phyloP scores from a whole-genome alignment of 2,329 filamentous ascomycete species.

The Coniochaeta sp. region DNA sequence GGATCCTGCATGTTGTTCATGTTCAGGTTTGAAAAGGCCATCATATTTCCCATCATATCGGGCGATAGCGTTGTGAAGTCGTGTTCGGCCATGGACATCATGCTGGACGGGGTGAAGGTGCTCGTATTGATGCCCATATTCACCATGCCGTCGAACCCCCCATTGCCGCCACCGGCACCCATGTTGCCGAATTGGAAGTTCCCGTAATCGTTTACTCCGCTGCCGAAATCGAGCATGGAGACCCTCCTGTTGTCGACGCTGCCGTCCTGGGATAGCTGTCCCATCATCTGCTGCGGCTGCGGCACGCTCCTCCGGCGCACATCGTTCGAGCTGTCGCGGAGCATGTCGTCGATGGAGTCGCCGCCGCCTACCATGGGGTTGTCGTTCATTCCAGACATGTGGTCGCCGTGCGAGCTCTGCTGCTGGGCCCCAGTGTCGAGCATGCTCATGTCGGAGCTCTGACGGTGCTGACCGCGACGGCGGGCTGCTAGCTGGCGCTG shows the following conservation, averaged over 20 bases:
- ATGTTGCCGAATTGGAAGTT: slow-evolving; percentile 29
- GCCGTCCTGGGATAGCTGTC: slow-evolving; percentile 27
- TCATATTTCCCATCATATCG: slow-evolving; percentile 47
- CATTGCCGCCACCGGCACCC: slow-evolving; percentile 17
- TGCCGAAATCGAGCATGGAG: slow-evolving; percentile 56
- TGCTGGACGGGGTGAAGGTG: slow-evolving; percentile 13
- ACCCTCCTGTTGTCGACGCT: slow-evolving; percentile 37
- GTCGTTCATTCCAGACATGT: slow-evolving; percentile 20
- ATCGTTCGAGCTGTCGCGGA: slow-evolving; percentile 57
- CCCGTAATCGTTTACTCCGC: slow-evolving; percentile 19
- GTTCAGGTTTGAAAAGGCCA: slow-evolving; percentile 32
- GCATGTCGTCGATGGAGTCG: slow-evolving; percentile 67
- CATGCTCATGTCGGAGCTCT: slow-evolving; percentile 13
- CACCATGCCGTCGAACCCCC: slow-evolving; percentile 24
- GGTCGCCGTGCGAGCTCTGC: slow-evolving; percentile 11
- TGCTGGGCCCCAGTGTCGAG: slow-evolving; percentile 14
- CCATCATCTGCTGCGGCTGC: slow-evolving; percentile 23
- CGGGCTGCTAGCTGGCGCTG: slow-evolving; percentile 32
- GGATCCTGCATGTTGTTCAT: slow-evolving; percentile 18
- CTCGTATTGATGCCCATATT: slow-evolving; percentile 14
- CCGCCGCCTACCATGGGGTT: slow-evolving; percentile 36
- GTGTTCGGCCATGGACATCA: slow-evolving; percentile 24
- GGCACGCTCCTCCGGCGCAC: slow-evolving; percentile 56
- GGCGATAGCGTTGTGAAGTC: slow-evolving; percentile 34
- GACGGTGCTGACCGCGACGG: slow-evolving; percentile 10